Base-by-base conservation (phyloP, 202 grass and related monocot species). In the Carex sylvatica region DNA sequence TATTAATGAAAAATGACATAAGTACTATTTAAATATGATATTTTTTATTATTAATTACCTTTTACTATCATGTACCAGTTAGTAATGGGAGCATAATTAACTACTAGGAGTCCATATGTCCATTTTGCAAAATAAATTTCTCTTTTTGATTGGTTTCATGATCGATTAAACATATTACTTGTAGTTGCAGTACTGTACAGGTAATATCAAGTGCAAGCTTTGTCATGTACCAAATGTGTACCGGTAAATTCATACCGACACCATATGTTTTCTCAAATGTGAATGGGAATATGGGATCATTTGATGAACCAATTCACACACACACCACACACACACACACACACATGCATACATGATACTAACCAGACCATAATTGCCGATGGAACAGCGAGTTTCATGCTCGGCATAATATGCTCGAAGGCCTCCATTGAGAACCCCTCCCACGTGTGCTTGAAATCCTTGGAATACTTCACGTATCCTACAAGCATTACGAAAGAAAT, bases 341-440 rank as follows among this genome's bases (percentile, higher is more conserved):
- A 82, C 24, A 13, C 5, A 49, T 12, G 46, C 46, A 49, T 10
- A 49, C 8, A n/a, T 44, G 42, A 13, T 8, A 91, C 92, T 81
- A 15, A 98, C 95, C 95, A 98, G 73, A 98, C 90, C 95, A 98
- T 98, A 82, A 95, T 19, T 61, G 95, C 90, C 1, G 92, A 98
- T 20, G 95, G 92, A 49, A 84, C 60, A 30, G 95, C 95, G 33
- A 98, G 72, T 88, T 87, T 95, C 60, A 98, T 67, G 36, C 87
- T 90, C 3, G 92, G 95, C 22, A 93, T 2, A 7, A 98, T 86
- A 68, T 89, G 87, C 22, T 54, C 52, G 54, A 95, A 93, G 2
- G 95, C 82, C 36, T 93, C 95, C 54, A 31, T 30, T 9, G 92
- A 90, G 78, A 98, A 83, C 1, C 95, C 92, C 35, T 71, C 83